Conservation (phyloP, 495 filamentous ascomycete genomes). For the Podospora comata region DNA sequence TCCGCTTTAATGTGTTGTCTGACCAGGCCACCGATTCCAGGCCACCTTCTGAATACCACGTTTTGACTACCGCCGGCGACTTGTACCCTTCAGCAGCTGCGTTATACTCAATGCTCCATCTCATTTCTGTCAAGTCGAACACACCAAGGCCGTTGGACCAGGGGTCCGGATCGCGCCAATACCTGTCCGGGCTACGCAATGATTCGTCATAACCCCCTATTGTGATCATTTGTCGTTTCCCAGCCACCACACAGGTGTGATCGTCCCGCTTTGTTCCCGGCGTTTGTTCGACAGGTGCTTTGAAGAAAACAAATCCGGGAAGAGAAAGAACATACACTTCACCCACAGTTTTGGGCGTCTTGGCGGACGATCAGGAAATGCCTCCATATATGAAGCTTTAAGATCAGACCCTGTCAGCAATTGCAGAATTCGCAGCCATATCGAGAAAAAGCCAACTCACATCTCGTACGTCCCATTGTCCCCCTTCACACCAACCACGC, state of each 20-base stretch:
- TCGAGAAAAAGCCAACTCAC: neutral
- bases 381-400: constrained; percentile 38
- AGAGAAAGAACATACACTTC: constrained; percentile 43
- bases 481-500: constrained; percentile 35
- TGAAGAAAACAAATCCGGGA: constrained; percentile 45
- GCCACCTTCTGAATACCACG: constrained; percentile 35
- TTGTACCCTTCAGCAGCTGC: constrained; percentile 37
- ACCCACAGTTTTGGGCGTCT: constrained; percentile 9
- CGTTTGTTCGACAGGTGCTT: constrained; percentile 23
- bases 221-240: constrained; percentile 39
- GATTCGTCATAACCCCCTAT: constrained; percentile 32
- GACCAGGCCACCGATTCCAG: constrained; percentile 31
- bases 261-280: constrained; percentile 21
- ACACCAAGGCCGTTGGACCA: constrained; percentile 43
- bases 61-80: constrained; percentile 29
- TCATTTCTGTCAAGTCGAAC: constrained; percentile 39
- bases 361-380: constrained; percentile 15
- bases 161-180: constrained; percentile 30
- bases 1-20: constrained; percentile 20
- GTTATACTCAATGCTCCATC: constrained; percentile 38
- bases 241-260: constrained; percentile 35
- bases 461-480: constrained; percentile 32
- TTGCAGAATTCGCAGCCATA: too few species aligned
- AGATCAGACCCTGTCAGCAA: too few species aligned
- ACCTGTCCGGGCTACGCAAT: constrained; percentile 17